Base-by-base conservation (phyloP, 73 alveolate genomes). In the Paramecium sonneborni region DNA sequence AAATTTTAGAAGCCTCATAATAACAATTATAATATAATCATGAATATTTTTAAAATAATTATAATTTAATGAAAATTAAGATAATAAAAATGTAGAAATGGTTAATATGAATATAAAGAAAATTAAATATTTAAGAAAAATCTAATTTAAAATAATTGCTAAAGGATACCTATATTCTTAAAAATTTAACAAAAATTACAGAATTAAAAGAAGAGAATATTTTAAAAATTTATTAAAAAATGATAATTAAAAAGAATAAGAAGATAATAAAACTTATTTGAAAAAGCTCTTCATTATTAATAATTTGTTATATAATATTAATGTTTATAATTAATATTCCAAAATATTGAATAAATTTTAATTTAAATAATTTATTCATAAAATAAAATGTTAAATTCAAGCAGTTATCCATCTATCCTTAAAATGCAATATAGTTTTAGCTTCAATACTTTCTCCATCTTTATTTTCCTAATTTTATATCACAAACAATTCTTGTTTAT, bases 21-120 rank as follows among this genome's bases (percentile, higher is more conserved):
- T 69, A 82, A 82, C 41, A 86, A 62, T 39, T 56, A 86, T 38
- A 67, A 57, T 57, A n/a, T n/a, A n/a, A n/a, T n/a, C n/a, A n/a
- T n/a, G n/a, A n/a, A n/a, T n/a, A n/a, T n/a, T n/a, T n/a, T n/a
- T n/a, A n/a, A n/a, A n/a, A n/a, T n/a, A n/a, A n/a, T n/a, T n/a
- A n/a, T n/a, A n/a, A n/a, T n/a, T n/a, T n/a, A n/a, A n/a, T n/a
- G n/a, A n/a, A 70, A 23, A 41, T 37, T 12, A 20, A 69, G 74
- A 88, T 7, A 38, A 28, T 43, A n/a, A 69, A 23, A 91, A 32
- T 10, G 43, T 12, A 35, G 14, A 41, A 30, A n/a, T n/a, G n/a
- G n/a, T n/a, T 32, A 38, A 87, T 10, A 87, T 21, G 5, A 70
- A 70, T 24, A 79, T 1, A 30, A 20, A 21, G 15, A 79, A 18